Evolutionary conservation across 495 filamentous ascomycete species (phyloP).

Genomic region (Aspergillus sclerotioniger): DNA sequence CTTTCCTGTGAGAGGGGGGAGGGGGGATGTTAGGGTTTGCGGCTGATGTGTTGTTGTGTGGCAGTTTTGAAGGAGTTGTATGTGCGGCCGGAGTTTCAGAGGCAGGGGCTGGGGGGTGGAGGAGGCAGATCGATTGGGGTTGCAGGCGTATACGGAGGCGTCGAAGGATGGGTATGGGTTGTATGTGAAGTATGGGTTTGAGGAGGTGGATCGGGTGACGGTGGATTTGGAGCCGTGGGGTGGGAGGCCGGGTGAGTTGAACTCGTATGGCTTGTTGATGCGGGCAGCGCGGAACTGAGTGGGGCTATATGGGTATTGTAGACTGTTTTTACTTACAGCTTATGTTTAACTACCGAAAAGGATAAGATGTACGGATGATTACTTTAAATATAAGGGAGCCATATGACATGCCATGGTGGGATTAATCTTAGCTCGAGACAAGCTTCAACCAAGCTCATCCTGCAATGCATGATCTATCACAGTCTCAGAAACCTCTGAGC

Average conservation of each 20-base stretch:
- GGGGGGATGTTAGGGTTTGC: not conserved
- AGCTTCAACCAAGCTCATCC: no score
- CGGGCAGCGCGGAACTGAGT: not conserved
- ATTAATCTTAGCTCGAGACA: no score
- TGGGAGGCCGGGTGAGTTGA: not conserved
- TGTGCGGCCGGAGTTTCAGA: not conserved
- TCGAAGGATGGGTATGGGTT: conserved; percentile 1
- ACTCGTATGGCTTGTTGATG: not conserved
- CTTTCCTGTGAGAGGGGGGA: not conserved
- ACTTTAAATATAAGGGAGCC: no score
- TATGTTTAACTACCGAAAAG: no score
- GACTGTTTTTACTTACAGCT: no score
- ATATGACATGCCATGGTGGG: no score
- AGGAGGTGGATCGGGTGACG: conserved; percentile 2
- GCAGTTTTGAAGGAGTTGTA: not conserved
- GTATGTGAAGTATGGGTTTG: conserved; percentile 2
- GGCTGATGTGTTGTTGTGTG: not conserved
- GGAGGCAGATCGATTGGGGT: not conserved
- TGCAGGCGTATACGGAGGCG: not conserved
- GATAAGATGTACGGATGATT: no score
- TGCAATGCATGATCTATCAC: no score
- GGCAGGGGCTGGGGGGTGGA: not conserved
- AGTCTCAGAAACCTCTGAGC: no score
- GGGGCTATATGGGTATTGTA: no score
- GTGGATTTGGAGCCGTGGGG: conserved; percentile 4